phyloP scores from a whole-genome alignment of 306 rosid genomes.

The Pyrus pyrifolia region DNA sequence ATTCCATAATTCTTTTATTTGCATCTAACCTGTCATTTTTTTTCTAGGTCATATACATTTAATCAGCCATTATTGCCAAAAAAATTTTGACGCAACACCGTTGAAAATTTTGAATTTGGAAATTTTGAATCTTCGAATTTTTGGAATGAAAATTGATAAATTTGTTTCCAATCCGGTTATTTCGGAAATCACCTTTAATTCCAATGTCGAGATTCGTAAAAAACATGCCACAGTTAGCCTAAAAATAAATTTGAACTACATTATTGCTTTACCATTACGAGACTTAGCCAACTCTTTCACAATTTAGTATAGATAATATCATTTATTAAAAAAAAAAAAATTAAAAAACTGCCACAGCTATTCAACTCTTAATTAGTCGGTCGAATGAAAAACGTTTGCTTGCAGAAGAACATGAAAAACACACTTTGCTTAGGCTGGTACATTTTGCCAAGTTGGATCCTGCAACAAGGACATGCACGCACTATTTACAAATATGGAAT shows the following conservation, averaged over 20 bases:
- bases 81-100: background rate
- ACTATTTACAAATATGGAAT: background rate
- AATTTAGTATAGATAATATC: too few relatives aligned
- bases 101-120: background rate
- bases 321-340: too few relatives aligned
- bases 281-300: rapidly evolving
- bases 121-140: too few relatives aligned
- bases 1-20: too few relatives aligned
- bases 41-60: too few relatives aligned
- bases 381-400: background rate
- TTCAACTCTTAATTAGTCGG: background rate
- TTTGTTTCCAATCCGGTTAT: background rate
- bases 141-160: background rate
- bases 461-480: background rate
- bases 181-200: background rate
- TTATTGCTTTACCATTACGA: too few relatives aligned
- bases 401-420: background rate
- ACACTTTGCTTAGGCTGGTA: background rate
- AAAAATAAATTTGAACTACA: too few relatives aligned
- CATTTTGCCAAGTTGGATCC: background rate
- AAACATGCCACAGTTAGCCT: background rate
- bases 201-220: too few relatives aligned
- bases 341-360: background rate
- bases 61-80: too few relatives aligned
- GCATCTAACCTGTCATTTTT: too few relatives aligned